Base-by-base conservation (phyloP, 306 rosid genomes). In the Vigna radiata region DNA sequence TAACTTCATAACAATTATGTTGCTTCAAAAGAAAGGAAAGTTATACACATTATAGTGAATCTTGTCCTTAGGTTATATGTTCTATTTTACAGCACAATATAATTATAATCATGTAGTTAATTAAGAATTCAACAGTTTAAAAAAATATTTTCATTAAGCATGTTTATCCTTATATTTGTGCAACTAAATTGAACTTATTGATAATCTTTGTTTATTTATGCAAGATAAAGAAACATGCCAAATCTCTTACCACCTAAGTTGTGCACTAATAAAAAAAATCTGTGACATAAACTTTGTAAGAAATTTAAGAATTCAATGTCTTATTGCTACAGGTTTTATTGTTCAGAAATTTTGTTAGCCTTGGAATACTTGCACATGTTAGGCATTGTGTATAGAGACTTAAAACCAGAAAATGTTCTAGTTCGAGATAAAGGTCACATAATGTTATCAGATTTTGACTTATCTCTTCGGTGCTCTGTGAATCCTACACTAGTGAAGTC, bases 311-410 rank as follows among this genome's bases (percentile, higher is more conserved):
- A 25, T 41, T 68, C 18, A 52, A 62, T 43, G 8, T 82, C 63
- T 36, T 73, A 67, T 62, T 85, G 19, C 58, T 47, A 62, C 69
- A 91, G 96, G 89, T 93, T 93, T 80, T 93, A 85, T 74, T 91
- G 91, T 79, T 84, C 98, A 75, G 95, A 93, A 76, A 77, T 91
- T 23, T 73, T 93, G 87, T 76, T 91, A 82, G 96, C 98, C n/a
- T 84, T 93, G 3, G 98, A 93, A 82, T 93, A 93, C 75, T 91
- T 93, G 64, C 98, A 93, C 86, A 91, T 93, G 98, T 87, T 93
- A 58, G 98, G 98, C 52, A 89, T 91, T 33, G 98, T 93, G 60
- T 93, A 93, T 71, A 84, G 98, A 83, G 96, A 93, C 79, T 83
- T 93, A 63, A 93, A 93, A 81, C 98, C 95, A 14, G 98, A 93